These are phyloP conservation scores for Cerioporus squamosus DNA, from an alignment of 1,284 basidiomycete species.

Conservation along the genomic window DNA sequence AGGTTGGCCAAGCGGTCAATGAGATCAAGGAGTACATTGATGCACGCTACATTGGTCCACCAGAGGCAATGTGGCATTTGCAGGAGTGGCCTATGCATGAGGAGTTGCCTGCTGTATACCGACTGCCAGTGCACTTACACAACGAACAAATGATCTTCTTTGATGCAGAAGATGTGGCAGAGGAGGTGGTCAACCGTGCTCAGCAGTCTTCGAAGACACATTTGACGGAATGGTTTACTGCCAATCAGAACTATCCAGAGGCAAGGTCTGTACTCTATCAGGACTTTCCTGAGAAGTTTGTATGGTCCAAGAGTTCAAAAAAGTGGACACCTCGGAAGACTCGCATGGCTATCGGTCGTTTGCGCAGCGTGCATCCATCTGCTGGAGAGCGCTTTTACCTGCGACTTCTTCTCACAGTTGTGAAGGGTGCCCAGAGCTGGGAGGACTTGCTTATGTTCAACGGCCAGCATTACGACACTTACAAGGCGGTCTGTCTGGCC, in stretches of 20 bases:
- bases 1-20: constrained; percentile 26
- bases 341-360: constrained; percentile 34
- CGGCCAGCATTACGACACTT: constrained; percentile 22
- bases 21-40: constrained; percentile 42
- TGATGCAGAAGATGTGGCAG: not conserved
- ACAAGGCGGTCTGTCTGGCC: constrained; percentile 42
- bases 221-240: constrained; percentile 8
- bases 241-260: constrained; percentile 28
- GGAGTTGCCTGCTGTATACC: constrained; percentile 42
- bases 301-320: constrained; percentile 22
- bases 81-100: constrained; percentile 31
- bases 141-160: constrained; percentile 1
- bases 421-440: constrained; percentile 37
- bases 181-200: not conserved
- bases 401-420: constrained; percentile 37
- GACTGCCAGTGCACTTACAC: constrained; percentile 31
- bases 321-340: constrained; percentile 33
- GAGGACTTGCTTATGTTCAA: constrained; percentile 34
- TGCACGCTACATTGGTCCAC: constrained; percentile 43
- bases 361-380: constrained; percentile 31
- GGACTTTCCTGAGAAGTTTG: constrained; percentile 30
- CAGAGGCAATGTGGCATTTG: constrained; percentile 43
- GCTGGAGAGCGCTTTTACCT: constrained; percentile 41
- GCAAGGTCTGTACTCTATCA: constrained; percentile 25
- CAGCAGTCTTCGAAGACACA: constrained; percentile 17